Conservation (phyloP, 768 basidiomycete species). For the Russula emetica region DNA sequence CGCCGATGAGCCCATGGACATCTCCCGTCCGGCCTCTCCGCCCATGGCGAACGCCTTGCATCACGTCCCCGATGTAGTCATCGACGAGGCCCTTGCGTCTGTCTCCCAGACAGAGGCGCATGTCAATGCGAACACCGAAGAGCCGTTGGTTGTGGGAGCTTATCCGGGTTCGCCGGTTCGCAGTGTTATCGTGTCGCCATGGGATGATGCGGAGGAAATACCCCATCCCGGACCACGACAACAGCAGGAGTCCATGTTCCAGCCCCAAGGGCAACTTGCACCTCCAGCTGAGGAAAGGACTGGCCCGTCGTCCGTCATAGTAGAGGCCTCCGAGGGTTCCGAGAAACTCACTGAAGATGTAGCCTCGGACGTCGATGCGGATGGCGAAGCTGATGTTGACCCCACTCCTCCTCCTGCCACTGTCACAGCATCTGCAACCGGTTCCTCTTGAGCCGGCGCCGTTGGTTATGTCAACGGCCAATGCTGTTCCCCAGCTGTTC, state of each 20-base stretch:
- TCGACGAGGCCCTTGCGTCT: slow-evolving; percentile 13
- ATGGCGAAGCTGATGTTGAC: slow-evolving; percentile 22
- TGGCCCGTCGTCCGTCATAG: slow-evolving; percentile 14
- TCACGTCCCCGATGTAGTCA: slow-evolving; percentile 9
- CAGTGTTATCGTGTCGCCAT: slow-evolving; percentile 33
- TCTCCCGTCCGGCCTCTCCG: slow-evolving; percentile 16
- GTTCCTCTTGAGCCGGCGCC: not conserved
- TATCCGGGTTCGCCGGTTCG: slow-evolving; percentile 40
- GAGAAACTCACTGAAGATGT: slow-evolving; percentile 18
- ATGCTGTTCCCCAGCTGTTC: not conserved
- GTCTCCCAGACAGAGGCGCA: slow-evolving; percentile 11
- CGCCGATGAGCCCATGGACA: slow-evolving; percentile 21
- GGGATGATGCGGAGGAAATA: slow-evolving; percentile 3
- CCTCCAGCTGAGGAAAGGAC: not conserved
- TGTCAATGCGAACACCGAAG: slow-evolving; percentile 30
- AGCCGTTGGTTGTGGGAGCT: slow-evolving; percentile 42
- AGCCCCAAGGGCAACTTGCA: not conserved
- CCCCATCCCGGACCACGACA: not conserved
- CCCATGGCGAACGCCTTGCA: slow-evolving; percentile 2
- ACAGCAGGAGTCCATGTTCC: not conserved
- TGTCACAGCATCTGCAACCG: not conserved
- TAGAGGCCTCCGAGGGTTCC: slow-evolving; percentile 21
- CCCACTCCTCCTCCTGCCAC: not conserved
- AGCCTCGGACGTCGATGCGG: slow-evolving; percentile 21
- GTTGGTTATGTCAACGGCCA: not conserved